Conservation (phyloP, 345 rosid species). For the Heritiera littoralis region DNA sequence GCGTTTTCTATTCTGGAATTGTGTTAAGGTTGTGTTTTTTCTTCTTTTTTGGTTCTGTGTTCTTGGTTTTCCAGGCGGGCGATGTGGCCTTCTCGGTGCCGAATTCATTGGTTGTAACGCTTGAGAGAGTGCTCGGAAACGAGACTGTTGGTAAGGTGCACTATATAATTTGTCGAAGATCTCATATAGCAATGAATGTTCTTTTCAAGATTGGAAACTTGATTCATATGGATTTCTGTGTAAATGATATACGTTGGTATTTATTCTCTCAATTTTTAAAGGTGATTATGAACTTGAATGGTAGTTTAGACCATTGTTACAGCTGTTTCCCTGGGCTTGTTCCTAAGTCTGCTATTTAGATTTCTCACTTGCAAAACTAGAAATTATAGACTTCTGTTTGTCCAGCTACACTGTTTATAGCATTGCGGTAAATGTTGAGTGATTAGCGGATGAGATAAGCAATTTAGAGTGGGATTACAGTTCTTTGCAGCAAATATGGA, state of each 20-base stretch:
- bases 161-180: not conserved
- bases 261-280: not conserved
- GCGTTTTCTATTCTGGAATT: not conserved
- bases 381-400: not conserved
- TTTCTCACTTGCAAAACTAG: slow-evolving; percentile 9
- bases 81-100: slow-evolving; percentile 91
- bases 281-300: not conserved
- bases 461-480: not conserved
- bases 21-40: slow-evolving; percentile 17
- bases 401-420: not conserved
- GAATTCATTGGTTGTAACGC: slow-evolving; percentile 82
- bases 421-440: slow-evolving; percentile 1
- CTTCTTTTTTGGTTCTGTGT: not conserved
- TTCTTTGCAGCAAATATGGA: not conserved
- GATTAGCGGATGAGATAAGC: slow-evolving; percentile 10
- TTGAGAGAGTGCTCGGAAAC: slow-evolving; percentile 93
- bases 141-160: slow-evolving; percentile 82
- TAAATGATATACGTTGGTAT: not conserved
- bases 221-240: not conserved
- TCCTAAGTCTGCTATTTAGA: slow-evolving; percentile 1
- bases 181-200: not conserved
- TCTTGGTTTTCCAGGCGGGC: slow-evolving; percentile 50
- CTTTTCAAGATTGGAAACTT: slow-evolving; percentile 2
- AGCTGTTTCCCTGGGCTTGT: not conserved
- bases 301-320: not conserved